A percentile compares a stretch with the other conserved stretches of the same genome.
phyloP scores from a whole-genome alignment of 148 eudicot species.

The Hydrangea macrophylla region DNA sequence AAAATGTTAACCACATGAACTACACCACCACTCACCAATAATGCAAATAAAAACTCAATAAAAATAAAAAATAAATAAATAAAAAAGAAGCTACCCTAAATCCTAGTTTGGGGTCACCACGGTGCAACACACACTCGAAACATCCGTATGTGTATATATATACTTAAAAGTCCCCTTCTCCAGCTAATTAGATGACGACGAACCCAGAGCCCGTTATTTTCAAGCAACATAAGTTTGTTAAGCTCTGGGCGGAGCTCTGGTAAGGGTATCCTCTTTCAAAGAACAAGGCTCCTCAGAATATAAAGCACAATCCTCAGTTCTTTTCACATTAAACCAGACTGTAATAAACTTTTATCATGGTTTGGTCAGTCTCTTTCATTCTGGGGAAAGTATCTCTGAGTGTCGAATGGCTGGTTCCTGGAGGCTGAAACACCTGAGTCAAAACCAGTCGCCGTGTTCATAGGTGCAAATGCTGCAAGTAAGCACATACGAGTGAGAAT shows the following conservation, averaged over 20 bases:
- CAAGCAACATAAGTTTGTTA: neutral
- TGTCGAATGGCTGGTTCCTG: slow-evolving; percentile 60
- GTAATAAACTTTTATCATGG: neutral
- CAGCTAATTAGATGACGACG: neutral
- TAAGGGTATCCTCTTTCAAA: neutral
- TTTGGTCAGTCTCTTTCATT: slow-evolving; percentile 18
- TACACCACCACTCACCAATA: too few relatives aligned
- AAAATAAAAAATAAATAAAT: too few relatives aligned
- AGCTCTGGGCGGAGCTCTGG: neutral
- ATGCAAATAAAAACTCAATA: too few relatives aligned
- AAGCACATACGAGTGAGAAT: neutral
- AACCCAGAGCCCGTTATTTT: neutral
- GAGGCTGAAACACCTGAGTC: slow-evolving; percentile 30
- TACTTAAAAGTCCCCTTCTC: neutral
- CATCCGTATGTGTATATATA: too few relatives aligned
- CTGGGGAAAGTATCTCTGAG: slow-evolving; percentile 48
- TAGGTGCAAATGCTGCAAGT: slow-evolving; percentile 91
- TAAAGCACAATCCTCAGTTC: too few relatives aligned
- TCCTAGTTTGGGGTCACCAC: neutral
- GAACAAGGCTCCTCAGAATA: neutral
- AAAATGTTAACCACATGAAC: too few relatives aligned
- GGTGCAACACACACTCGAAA: neutral
- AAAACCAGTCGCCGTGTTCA: slow-evolving; percentile 46
- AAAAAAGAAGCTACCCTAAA: too few relatives aligned
- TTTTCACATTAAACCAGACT: too few relatives aligned